Conservation (phyloP, 2,329 filamentous ascomycete species). For the Alternaria atra region DNA sequence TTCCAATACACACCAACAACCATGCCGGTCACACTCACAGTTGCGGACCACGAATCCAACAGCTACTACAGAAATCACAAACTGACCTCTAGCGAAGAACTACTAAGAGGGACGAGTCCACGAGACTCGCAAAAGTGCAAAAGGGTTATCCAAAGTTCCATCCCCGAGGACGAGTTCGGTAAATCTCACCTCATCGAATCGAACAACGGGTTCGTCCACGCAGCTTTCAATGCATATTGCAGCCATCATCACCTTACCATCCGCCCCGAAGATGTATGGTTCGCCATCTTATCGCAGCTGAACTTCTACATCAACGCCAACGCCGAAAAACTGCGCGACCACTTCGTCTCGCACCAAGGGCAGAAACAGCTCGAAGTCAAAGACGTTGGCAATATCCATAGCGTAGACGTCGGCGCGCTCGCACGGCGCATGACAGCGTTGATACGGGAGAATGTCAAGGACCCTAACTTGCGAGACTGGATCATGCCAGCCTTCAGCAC, state of each 20-base stretch:
- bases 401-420: constrained; percentile 8
- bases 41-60: constrained; percentile 11
- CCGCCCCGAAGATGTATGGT: constrained; percentile 41
- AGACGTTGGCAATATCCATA: constrained; percentile 9
- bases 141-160: constrained; percentile 20
- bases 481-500: constrained; percentile 33
- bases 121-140: neutral
- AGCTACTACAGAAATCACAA: neutral
- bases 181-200: constrained; percentile 8
- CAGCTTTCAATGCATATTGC: constrained; percentile 26
- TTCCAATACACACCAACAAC: neutral
- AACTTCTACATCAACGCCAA: constrained; percentile 38
- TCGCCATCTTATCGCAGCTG: constrained; percentile 35
- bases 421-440: constrained; percentile 13
- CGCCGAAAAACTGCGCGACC: constrained; percentile 29
- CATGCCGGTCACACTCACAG: constrained; percentile 23
- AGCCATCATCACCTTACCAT: constrained; percentile 33
- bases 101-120: neutral
- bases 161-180: constrained; percentile 7
- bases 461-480: constrained; percentile 19
- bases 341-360: constrained; percentile 47
- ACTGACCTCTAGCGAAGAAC: neutral
- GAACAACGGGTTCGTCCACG: constrained; percentile 28
- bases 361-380: constrained; percentile 24
- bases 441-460: constrained; percentile 22